Base-by-base conservation (phyloP, 257 asterid genomes). In the Handroanthus guayacan region DNA sequence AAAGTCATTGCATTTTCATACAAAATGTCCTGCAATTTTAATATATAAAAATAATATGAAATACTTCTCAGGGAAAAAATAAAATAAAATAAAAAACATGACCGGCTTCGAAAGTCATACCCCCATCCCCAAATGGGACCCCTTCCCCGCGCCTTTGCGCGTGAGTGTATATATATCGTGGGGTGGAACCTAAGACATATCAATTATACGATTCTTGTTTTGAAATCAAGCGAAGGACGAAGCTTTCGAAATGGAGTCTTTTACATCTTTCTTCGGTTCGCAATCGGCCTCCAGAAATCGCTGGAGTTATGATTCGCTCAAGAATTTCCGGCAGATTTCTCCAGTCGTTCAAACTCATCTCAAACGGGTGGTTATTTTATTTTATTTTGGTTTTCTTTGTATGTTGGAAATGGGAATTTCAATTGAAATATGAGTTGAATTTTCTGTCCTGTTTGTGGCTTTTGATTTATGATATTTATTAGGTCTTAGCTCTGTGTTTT, bases 281-380 rank as follows among this genome's bases (percentile, higher is more conserved):
- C 96, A 83, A 80, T 79, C 88, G 16, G 51, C 83, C 55, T 80
- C 95, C 14, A 74, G 94, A 3, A 84, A 74, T 71, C 79, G 97
- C 6, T 95, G 97, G 97, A 87, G 80, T 65, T 93, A 85, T 72
- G 97, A 91, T 56, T 90, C 97, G 38, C 93, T 95, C 39, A 93
- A 93, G 83, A 95, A 91, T 84, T 82, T 95, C 86, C 89, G 93
- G 11, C 96, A 93, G 87, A 95, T 93, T 72, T 93, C 99, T 12
- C 97, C 97, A 11, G 78, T 70, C 65, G 99, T 95, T 77, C 99
- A 95, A 67, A 78, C 81, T 62, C 99, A 95, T 86, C 99, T 95
- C 77, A 91, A 91, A 67, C 89, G 89, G 99, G 99, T 89, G 41
- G 38, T 4, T 5, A 1, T 60, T 43, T 65, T 61, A 34, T 55